A percentile compares a stretch with the other conserved stretches of the same genome.
These are phyloP conservation scores for Melaleuca alternifolia DNA, from an alignment of 345 rosid genomes.

Conservation along the genomic window DNA sequence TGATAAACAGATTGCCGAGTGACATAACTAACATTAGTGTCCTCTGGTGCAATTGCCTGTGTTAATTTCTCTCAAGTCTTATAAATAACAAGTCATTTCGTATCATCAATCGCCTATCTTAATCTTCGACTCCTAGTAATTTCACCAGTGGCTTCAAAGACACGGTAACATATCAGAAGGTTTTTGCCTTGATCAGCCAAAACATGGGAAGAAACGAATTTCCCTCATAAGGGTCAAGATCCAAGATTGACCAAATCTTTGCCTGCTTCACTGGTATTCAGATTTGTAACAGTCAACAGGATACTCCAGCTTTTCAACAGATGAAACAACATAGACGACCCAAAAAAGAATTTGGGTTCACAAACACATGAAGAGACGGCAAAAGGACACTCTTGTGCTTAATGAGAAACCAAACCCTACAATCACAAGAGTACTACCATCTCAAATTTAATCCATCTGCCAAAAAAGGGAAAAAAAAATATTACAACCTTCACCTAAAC, in stretches of 20 bases:
- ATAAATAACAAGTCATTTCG: not conserved
- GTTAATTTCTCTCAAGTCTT: not conserved
- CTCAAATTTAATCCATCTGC: not conserved
- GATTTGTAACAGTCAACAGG: not conserved
- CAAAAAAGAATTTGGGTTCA: not conserved
- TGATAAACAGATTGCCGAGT: too few species aligned
- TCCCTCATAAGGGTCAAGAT: not conserved
- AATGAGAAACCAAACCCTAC: not conserved
- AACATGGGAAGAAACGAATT: not conserved
- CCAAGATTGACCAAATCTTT: not conserved
- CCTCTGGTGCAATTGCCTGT: not conserved
- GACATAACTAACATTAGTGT: too few species aligned
- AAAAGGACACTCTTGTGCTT: not conserved
- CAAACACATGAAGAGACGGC: not conserved
- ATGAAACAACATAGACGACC: not conserved
- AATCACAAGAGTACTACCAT: not conserved
- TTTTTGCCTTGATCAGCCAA: not conserved
- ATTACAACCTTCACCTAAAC: constrained; percentile 24
- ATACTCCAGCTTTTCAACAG: not conserved
- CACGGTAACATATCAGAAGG: not conserved
- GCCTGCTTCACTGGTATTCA: not conserved
- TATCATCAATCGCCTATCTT: not conserved
- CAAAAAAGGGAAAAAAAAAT: not conserved
- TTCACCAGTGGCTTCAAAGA: not conserved
- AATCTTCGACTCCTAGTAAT: not conserved